Percentiles rank a stretch among this genome's conserved stretches.
These are phyloP conservation scores for Mycena maculata DNA, from an alignment of 768 basidiomycete species.

Conservation along the genomic window DNA sequence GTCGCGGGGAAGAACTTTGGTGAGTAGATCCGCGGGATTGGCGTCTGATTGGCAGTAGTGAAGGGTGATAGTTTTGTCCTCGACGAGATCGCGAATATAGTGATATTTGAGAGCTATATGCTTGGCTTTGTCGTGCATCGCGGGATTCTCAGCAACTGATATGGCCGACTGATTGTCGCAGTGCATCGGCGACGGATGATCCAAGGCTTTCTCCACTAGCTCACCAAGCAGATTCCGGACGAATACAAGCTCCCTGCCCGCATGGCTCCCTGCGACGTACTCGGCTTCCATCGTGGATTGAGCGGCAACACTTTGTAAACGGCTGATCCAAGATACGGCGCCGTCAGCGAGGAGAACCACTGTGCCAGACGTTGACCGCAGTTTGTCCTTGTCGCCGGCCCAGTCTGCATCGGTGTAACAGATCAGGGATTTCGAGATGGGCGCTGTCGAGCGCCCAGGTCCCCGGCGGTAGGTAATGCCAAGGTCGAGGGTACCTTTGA, in stretches of 20 bases:
- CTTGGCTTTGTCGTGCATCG: neutral
- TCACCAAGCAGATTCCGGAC: neutral
- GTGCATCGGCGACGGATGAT: neutral
- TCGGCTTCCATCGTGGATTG: neutral
- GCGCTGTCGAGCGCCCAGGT: neutral
- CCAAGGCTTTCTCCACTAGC: neutral
- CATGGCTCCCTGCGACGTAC: conserved; percentile 1
- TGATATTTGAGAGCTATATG: neutral
- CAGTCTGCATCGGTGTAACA: conserved; percentile 1
- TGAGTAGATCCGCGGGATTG: neutral
- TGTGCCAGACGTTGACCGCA: neutral
- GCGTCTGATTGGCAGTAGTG: neutral
- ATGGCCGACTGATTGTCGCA: conserved; percentile 3
- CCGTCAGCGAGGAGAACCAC: neutral
- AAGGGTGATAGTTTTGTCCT: neutral
- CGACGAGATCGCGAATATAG: neutral
- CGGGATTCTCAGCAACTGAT: neutral
- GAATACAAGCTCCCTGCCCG: neutral
- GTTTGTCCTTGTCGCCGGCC: neutral
- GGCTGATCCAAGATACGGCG: conserved; percentile 3
- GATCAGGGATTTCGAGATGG: neutral
- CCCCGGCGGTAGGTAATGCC: neutral
- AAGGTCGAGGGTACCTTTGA: neutral
- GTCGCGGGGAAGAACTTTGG: conserved; percentile 1
- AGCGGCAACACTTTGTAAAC: neutral